Percentiles rank a stretch among this genome's conserved stretches.
These are phyloP conservation scores for Serpula lacrymans DNA, from an alignment of 768 basidiomycete species.

Conservation along the genomic window DNA sequence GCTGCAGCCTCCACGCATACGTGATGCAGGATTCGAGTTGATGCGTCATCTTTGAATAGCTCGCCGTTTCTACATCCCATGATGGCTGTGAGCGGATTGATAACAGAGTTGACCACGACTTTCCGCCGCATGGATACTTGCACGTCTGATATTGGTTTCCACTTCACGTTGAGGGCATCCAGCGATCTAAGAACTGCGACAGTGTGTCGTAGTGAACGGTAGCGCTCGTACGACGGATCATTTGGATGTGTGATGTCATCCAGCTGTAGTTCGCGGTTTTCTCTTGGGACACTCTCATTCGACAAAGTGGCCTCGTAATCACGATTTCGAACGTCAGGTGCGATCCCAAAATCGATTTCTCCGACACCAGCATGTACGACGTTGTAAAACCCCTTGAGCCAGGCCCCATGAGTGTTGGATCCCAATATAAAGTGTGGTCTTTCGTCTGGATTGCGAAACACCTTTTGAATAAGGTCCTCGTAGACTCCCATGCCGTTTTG, in stretches of 20 bases:
- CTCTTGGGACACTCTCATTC: slow-evolving; percentile 28
- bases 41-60: slow-evolving; percentile 46
- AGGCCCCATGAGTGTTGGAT: slow-evolving; percentile 79
- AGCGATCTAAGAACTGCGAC: slow-evolving; percentile 59
- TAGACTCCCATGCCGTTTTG: slow-evolving; percentile 95
- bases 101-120: slow-evolving; percentile 73
- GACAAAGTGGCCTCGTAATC: slow-evolving; percentile 58
- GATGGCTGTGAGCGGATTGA: slow-evolving; percentile 86
- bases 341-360: slow-evolving; percentile 71
- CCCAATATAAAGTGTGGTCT: slow-evolving; percentile 87
- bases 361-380: slow-evolving; percentile 73
- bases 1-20: slow-evolving; percentile 72
- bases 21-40: slow-evolving; percentile 41
- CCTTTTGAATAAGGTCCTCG: slow-evolving; percentile 60
- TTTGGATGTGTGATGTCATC: slow-evolving; percentile 46
- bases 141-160: slow-evolving; percentile 64
- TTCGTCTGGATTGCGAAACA: slow-evolving; percentile 69
- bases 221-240: slow-evolving; percentile 38
- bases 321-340: slow-evolving; percentile 61
- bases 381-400: slow-evolving; percentile 46
- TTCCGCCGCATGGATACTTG: slow-evolving; percentile 74
- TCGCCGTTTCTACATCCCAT: slow-evolving; percentile 79
- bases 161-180: slow-evolving; percentile 53
- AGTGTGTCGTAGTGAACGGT: slow-evolving; percentile 64
- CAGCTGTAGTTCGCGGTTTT: slow-evolving; percentile 44